Evolutionary conservation across 345 rosid species (phyloP).

Genomic region (Euclidium syriacum): DNA sequence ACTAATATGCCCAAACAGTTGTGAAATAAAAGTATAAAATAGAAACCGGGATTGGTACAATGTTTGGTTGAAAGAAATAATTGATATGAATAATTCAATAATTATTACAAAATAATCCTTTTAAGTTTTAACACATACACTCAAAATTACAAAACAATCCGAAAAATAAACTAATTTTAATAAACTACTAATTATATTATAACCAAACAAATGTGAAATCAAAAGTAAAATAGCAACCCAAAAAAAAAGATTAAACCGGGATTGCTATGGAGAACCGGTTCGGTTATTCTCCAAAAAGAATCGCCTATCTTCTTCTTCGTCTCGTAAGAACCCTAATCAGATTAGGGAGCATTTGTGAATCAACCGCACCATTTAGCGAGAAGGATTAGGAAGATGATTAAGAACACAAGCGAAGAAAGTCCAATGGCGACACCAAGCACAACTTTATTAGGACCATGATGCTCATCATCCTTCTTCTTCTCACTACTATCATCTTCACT

Average conservation of each 20-base stretch:
- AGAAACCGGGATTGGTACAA: not conserved
- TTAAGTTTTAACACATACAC: no score
- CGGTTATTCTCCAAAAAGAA: conserved; percentile 9
- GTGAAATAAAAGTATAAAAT: conserved; percentile 11
- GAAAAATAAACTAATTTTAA: not conserved
- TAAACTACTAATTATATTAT: no score
- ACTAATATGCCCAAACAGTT: not conserved
- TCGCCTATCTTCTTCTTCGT: conserved; percentile 8
- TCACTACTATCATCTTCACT: conserved; percentile 33
- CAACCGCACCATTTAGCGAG: conserved; percentile 73
- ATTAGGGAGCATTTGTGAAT: conserved; percentile 18
- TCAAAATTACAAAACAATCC: conserved; percentile 12
- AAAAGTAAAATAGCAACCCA: not conserved
- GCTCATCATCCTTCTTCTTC: conserved; percentile 37
- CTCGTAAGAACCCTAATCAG: conserved; percentile 21
- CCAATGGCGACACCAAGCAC: conserved; percentile 88
- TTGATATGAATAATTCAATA: conserved; percentile 27
- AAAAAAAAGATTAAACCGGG: conserved; percentile 13
- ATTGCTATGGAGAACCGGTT: conserved; percentile 22
- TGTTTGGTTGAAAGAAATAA: conserved; percentile 20
- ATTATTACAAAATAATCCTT: conserved; percentile 28
- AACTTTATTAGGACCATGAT: conserved; percentile 81
- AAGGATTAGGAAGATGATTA: conserved; percentile 74
- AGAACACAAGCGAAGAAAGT: conserved; percentile 75
- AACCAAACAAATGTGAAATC: conserved; percentile 6